phyloP scores from a whole-genome alignment of 345 rosid genomes.

The Schrenkiella parvula region DNA sequence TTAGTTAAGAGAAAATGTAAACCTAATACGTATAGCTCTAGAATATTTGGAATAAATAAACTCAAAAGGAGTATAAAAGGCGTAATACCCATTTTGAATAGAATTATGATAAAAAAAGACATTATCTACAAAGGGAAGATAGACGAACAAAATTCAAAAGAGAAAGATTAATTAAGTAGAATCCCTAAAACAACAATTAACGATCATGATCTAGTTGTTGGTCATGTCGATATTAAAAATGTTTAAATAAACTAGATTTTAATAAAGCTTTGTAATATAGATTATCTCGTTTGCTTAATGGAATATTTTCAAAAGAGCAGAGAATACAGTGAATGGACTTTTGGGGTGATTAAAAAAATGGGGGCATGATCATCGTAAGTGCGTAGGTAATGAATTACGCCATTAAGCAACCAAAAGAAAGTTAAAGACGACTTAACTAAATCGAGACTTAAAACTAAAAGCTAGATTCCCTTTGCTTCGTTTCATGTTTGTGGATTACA shows the following conservation, averaged over 20 bases:
- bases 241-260: not conserved
- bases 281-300: conserved; percentile 19
- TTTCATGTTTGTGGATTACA: not conserved
- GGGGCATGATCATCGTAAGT: conserved; percentile 28
- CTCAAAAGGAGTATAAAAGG: too few relatives aligned
- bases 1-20: too few relatives aligned
- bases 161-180: not conserved
- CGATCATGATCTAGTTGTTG: not conserved
- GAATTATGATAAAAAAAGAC: not conserved
- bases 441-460: not conserved
- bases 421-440: conserved; percentile 9
- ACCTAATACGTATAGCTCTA: too few relatives aligned
- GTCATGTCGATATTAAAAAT: not conserved
- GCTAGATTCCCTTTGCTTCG: not conserved
- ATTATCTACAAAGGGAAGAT: not conserved
- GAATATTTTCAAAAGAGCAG: conserved; percentile 18
- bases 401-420: conserved; percentile 11
- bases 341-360: conserved; percentile 17
- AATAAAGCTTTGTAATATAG: not conserved
- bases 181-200: not conserved
- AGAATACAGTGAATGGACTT: conserved; percentile 28
- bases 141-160: not conserved
- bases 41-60: too few relatives aligned
- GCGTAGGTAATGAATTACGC: conserved; percentile 25
- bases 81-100: too few relatives aligned